Evolutionary conservation across 768 basidiomycete species (phyloP).

Genomic region (Rossbeevera mucosa): DNA sequence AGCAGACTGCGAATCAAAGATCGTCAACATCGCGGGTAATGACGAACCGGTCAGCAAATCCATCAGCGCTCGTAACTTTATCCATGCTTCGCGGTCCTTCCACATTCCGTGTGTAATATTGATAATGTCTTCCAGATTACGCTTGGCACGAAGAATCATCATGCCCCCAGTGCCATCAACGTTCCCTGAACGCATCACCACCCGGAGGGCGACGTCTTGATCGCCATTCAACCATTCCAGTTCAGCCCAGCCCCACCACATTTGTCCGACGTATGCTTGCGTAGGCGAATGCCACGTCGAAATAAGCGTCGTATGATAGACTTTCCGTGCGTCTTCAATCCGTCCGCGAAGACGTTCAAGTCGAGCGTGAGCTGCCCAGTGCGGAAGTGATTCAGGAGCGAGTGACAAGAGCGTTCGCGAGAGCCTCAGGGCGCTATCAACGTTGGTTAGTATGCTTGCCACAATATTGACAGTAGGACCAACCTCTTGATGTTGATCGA

Average conservation of each 20-base stretch:
- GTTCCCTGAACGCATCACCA: constrained; percentile 52
- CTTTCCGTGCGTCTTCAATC: constrained; percentile 65
- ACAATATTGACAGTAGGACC: constrained; percentile 23
- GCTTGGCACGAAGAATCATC: constrained; percentile 58
- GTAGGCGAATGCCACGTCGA: constrained; percentile 37
- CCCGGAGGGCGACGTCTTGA: constrained; percentile 45
- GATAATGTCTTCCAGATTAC: constrained; percentile 52
- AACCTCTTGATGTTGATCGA: constrained; percentile 54
- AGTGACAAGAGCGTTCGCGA: constrained; percentile 60
- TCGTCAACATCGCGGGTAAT: constrained; percentile 36
- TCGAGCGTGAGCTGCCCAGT: constrained; percentile 75
- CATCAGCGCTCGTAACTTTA: constrained; percentile 58
- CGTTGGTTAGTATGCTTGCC: constrained; percentile 9
- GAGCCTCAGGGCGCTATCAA: constrained; percentile 57
- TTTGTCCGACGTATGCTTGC: constrained; percentile 35
- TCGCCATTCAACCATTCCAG: constrained; percentile 70
- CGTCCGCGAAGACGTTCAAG: constrained; percentile 65
- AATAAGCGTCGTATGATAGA: constrained; percentile 65
- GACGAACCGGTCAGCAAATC: constrained; percentile 53
- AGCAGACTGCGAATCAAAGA: constrained; percentile 32
- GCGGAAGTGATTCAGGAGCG: constrained; percentile 51
- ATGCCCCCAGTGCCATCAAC: constrained; percentile 51
- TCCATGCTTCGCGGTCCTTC: constrained; percentile 63
- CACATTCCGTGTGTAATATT: constrained; percentile 32
- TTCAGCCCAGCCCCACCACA: constrained; percentile 86